phyloP scores from a whole-genome alignment of 331 rosid species.

The Phaseolus coccineus region DNA sequence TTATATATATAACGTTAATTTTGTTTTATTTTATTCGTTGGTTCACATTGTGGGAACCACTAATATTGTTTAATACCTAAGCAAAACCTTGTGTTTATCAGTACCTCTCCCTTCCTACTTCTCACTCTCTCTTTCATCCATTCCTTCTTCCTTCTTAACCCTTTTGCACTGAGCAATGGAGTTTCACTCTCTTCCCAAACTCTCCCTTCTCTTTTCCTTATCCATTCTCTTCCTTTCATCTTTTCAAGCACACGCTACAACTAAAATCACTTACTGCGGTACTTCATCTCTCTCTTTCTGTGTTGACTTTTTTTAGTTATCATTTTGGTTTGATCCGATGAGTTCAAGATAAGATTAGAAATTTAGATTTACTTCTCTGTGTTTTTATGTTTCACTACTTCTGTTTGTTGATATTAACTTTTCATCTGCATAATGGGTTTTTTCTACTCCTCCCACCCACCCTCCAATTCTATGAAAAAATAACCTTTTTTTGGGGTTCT shows the following conservation, averaged over 20 bases:
- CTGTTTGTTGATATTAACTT: not conserved
- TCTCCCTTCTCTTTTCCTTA: conserved; percentile 48
- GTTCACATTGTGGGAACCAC: not conserved
- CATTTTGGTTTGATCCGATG: not conserved
- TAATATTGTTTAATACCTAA: not conserved
- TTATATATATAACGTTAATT: no score
- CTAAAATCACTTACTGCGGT: conserved; percentile 71
- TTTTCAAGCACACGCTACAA: conserved; percentile 53
- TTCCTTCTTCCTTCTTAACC: not conserved
- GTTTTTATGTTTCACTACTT: not conserved
- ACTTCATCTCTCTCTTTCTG: not conserved
- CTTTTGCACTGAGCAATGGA: conserved; percentile 49
- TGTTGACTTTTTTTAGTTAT: not conserved
- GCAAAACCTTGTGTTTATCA: not conserved
- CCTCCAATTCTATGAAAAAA: not conserved
- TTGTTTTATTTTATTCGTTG: no score
- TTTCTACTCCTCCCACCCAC: not conserved
- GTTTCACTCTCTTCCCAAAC: conserved; percentile 44
- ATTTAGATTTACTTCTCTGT: not conserved
- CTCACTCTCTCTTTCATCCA: not conserved
- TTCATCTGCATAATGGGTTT: not conserved
- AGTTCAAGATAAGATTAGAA: not conserved
- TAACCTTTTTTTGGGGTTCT: not conserved
- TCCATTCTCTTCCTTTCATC: conserved; percentile 51
- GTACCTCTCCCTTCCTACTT: not conserved